Base-by-base conservation (phyloP, 306 rosid species). In the Alnus glutinosa region DNA sequence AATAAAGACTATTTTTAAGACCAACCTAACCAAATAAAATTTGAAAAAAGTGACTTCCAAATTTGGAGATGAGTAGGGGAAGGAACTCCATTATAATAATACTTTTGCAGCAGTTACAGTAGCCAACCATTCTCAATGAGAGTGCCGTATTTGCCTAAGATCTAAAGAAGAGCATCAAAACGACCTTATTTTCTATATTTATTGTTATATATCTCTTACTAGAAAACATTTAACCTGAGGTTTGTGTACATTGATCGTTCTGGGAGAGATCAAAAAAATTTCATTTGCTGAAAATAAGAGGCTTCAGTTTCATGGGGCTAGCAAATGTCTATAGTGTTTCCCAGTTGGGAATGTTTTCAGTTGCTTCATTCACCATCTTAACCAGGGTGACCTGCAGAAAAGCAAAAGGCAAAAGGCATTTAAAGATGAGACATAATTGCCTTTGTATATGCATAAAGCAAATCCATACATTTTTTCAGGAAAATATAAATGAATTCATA, bases 281-380 rank as follows among this genome's bases (percentile, higher is more conserved):
- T 57, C 67, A 3, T 69, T 75, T 23, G 70, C 71, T 39, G 19
- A 49, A 73, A 28, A 39, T 71, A 55, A 42, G 48, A 66, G 49
- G 42, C 16, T 70, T 54, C 37, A 54, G 37, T 70, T 46, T 37
- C 4, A n/a, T 55, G 3, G 3, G 51, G 68, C 16, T 39, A 46
- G 39, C 63, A 47, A 14, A 79, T 71, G 55, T 75, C 82, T 85
- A 89, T 59, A 75, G 34, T 9, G 85, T 72, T 55, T 88, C 94
- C 98, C 98, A 94, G 73, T 90, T 87, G 42, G 92, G 94, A 74
- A 89, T 80, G 85, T 90, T 92, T 12, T 94, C 97, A 68, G 88
- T 80, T 61, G 98, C 98, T 84, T 92, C 97, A 66, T 94, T 94
- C 89, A 89, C 90, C 95, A 90, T 88, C 91, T 91, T 91, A 73